phyloP scores from a whole-genome alignment of 1,284 basidiomycete genomes.

The Sporisorium exsertum region DNA sequence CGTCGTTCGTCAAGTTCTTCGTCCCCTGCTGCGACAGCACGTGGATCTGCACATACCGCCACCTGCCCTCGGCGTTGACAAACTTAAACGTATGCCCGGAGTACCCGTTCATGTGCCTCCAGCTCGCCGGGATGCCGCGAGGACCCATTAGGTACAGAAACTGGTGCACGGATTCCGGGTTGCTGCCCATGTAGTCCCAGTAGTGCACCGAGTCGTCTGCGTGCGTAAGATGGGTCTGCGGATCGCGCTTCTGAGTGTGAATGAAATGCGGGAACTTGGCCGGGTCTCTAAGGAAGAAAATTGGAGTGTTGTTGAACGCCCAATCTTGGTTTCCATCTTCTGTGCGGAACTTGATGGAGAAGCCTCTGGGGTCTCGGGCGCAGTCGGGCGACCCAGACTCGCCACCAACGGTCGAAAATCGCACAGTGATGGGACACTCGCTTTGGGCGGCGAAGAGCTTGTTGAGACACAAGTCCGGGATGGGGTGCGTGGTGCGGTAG shows the following conservation, averaged over 20 bases:
- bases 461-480: conserved; percentile 47
- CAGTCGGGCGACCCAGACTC: conserved; percentile 53
- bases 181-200: conserved; percentile 55
- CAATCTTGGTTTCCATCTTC: conserved; percentile 49
- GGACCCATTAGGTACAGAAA: conserved; percentile 54
- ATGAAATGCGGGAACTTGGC: conserved; percentile 61
- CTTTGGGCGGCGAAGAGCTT: conserved; percentile 45
- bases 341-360: conserved; percentile 59
- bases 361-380: conserved; percentile 56
- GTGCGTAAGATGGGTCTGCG: conserved; percentile 49
- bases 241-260: conserved; percentile 59
- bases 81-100: conserved; percentile 60
- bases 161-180: conserved; percentile 52
- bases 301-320: conserved; percentile 57
- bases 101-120: conserved; percentile 56
- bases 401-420: conserved; percentile 60
- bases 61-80: conserved; percentile 54
- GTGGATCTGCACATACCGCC: conserved; percentile 59
- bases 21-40: conserved; percentile 54
- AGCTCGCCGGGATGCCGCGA: conserved; percentile 48
- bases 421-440: conserved; percentile 41
- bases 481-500: conserved; percentile 54
- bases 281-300: conserved; percentile 60
- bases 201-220: conserved; percentile 42
- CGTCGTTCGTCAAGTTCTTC: conserved; percentile 44